Evolutionary conservation across 345 rosid genomes (phyloP).

Genomic region (Eucalyptus globulus): DNA sequence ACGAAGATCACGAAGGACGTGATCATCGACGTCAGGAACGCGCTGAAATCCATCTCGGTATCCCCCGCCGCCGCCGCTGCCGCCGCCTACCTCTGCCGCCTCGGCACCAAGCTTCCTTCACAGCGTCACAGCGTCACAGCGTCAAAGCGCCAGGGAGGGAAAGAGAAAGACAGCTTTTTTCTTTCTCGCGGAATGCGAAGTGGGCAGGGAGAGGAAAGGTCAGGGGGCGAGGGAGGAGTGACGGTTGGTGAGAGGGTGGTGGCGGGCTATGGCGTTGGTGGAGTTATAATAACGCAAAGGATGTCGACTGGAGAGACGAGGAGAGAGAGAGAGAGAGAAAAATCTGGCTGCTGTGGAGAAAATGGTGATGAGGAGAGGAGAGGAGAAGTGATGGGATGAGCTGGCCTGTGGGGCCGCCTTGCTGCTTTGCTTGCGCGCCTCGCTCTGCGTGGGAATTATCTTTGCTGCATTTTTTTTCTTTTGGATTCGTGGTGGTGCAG

Average conservation of each 20-base stretch:
- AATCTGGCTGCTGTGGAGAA: too few relatives aligned
- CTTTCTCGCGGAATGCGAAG: not conserved
- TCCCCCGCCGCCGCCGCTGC: too few relatives aligned
- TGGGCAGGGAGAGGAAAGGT: too few relatives aligned
- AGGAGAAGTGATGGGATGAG: too few relatives aligned
- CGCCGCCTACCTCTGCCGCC: not conserved
- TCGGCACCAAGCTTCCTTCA: not conserved
- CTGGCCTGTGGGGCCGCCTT: too few relatives aligned
- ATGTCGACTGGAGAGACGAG: not conserved
- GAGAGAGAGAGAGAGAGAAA: not conserved
- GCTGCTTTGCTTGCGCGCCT: too few relatives aligned
- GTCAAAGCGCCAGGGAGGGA: not conserved
- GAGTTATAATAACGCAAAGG: not conserved
- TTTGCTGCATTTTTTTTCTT: too few relatives aligned
- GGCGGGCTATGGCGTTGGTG: not conserved
- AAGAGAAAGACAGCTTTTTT: not conserved
- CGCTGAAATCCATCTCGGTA: not conserved
- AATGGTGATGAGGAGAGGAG: accelerated
- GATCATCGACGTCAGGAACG: too few relatives aligned
- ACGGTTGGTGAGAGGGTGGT: not conserved
- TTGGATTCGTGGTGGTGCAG: too few relatives aligned
- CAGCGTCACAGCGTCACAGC: accelerated
- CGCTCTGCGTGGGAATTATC: too few relatives aligned
- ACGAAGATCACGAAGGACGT: too few relatives aligned
- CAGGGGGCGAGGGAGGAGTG: too few relatives aligned